These are phyloP conservation scores for Elsinoe australis DNA, from an alignment of 2,329 filamentous ascomycete genomes.

Conservation along the genomic window DNA sequence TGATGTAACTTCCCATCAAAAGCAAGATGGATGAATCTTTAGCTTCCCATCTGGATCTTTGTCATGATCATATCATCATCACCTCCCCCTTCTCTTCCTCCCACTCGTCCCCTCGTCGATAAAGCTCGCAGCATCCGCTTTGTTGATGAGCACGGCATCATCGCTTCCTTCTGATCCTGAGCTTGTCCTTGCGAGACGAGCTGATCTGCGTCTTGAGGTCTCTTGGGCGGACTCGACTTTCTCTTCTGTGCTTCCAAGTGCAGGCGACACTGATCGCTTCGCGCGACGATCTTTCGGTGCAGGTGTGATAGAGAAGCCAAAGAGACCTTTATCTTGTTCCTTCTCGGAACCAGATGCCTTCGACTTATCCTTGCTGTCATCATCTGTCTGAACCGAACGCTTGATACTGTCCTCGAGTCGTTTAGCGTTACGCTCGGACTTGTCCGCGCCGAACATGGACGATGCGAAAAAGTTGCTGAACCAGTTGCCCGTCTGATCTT, in stretches of 20 bases:
- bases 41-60: too few species aligned
- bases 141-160: conserved; percentile 18
- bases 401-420: conserved; percentile 19
- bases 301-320: conserved; percentile 16
- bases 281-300: neutral
- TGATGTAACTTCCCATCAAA: too few species aligned
- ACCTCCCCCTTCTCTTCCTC: conserved; percentile 4
- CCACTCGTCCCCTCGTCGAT: conserved; percentile 7
- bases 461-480: conserved; percentile 19
- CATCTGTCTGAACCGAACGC: conserved; percentile 15
- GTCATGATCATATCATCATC: neutral
- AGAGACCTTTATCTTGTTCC: conserved; percentile 16
- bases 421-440: conserved; percentile 25
- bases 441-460: conserved; percentile 28
- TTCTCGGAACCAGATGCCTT: conserved; percentile 1
- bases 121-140: conserved; percentile 9
- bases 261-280: neutral
- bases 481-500: conserved; percentile 20
- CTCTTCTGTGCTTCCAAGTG: too few species aligned
- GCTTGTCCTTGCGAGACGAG: conserved; percentile 1
- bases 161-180: conserved; percentile 14
- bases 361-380: neutral
- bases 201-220: conserved; percentile 1
- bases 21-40: too few species aligned
- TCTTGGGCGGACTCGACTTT: neutral